These are phyloP conservation scores for Septoria petroselini DNA, from an alignment of 2,329 filamentous ascomycete genomes.

Conservation along the genomic window DNA sequence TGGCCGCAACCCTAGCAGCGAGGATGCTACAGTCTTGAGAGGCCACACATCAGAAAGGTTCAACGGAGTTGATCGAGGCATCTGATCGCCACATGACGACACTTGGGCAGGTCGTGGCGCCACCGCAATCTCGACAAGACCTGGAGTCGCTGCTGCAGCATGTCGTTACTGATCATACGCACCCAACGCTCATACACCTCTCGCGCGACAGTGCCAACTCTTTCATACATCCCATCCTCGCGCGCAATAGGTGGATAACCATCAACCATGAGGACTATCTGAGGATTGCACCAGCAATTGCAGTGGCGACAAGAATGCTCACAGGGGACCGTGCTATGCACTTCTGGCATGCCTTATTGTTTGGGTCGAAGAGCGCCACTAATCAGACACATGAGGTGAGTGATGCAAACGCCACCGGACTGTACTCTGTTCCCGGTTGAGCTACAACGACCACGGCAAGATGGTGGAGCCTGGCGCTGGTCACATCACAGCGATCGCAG, in stretches of 20 bases:
- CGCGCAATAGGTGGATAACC: not conserved
- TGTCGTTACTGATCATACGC: not conserved
- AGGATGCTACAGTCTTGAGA: too few relatives aligned
- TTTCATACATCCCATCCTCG: not conserved
- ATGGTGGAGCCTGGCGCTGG: too few relatives aligned
- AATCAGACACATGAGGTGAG: not conserved
- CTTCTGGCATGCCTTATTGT: constrained; percentile 4
- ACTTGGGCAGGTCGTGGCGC: too few relatives aligned
- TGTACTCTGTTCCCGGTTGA: too few relatives aligned
- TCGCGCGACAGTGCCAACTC: not conserved
- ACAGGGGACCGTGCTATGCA: not conserved
- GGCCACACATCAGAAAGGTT: too few relatives aligned
- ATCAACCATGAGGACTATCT: not conserved
- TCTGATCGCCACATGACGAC: too few relatives aligned
- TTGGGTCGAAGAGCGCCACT: not conserved
- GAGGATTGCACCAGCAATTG: not conserved
- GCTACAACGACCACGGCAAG: too few relatives aligned
- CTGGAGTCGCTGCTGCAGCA: constrained; percentile 1
- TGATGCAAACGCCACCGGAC: too few relatives aligned
- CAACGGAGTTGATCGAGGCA: too few relatives aligned
- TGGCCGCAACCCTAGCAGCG: too few relatives aligned
- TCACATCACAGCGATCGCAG: too few relatives aligned
- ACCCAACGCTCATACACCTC: not conserved
- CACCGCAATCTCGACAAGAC: not conserved
- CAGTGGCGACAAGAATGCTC: not conserved